phyloP scores from a whole-genome alignment of 306 rosid species.

The Herpetospermum pedunculosum region DNA sequence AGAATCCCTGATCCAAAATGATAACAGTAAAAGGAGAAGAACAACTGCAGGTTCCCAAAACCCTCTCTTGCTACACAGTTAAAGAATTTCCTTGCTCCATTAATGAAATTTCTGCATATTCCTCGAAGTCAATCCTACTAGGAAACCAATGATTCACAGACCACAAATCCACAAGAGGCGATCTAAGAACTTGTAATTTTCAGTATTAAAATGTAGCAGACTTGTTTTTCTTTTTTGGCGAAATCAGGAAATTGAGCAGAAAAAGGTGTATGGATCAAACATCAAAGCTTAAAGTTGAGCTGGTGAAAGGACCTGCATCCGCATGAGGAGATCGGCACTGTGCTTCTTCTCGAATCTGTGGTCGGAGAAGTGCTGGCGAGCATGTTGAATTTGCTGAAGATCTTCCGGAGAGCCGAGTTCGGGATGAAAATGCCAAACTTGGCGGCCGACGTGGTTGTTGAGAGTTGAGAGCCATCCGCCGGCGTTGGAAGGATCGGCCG shows the following conservation, averaged over 20 bases:
- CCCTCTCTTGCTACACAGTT: neutral
- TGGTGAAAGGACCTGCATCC: slow-evolving; percentile 19
- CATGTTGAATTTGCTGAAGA: slow-evolving; percentile 20
- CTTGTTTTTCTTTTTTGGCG: neutral
- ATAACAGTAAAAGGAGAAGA: neutral
- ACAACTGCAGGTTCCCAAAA: neutral
- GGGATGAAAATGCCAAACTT: slow-evolving; percentile 29
- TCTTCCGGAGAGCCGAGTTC: slow-evolving; percentile 23
- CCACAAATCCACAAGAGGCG: neutral
- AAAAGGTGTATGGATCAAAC: neutral
- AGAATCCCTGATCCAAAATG: neutral
- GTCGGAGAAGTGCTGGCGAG: slow-evolving; percentile 17
- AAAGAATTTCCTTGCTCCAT: neutral
- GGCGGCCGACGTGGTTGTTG: slow-evolving; percentile 26
- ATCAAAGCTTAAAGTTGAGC: neutral
- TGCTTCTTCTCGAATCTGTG: slow-evolving; percentile 26
- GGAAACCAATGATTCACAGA: neutral
- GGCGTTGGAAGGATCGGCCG: slow-evolving; percentile 4
- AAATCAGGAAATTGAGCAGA: neutral
- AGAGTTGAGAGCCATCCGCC: slow-evolving; percentile 14
- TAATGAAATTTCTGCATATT: neutral
- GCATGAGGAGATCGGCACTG: slow-evolving; percentile 29
- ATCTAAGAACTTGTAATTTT: neutral
- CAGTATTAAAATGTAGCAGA: neutral
- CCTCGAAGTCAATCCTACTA: neutral